Percentiles rank a stretch among this genome's conserved stretches.
Evolutionary conservation across 345 rosid genomes (phyloP).

Genomic region (Euclidium syriacum): DNA sequence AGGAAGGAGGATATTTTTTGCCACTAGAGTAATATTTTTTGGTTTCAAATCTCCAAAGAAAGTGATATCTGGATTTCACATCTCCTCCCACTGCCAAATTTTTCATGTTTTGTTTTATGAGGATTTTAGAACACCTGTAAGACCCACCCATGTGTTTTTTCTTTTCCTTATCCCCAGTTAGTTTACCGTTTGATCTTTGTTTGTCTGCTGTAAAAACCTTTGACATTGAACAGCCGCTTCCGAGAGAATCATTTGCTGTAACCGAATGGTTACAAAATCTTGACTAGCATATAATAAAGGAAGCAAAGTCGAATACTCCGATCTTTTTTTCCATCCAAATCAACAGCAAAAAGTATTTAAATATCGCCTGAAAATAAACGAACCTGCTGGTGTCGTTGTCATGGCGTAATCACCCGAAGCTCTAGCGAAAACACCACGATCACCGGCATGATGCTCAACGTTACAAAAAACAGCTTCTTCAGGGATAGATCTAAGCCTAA

Average conservation of each 20-base stretch:
- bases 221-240: conserved; percentile 2
- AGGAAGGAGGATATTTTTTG: conserved; percentile 96
- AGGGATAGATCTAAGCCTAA: conserved; percentile 51
- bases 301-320: no score
- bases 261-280: no score
- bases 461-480: conserved; percentile 74
- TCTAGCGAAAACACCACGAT: conserved; percentile 59
- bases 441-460: conserved; percentile 72
- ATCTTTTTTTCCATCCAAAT: no score
- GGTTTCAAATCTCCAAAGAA: conserved; percentile 10
- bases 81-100: not conserved
- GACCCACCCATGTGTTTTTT: conserved; percentile 11
- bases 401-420: conserved; percentile 57
- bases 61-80: conserved; percentile 9
- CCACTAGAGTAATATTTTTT: conserved; percentile 38
- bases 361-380: not conserved
- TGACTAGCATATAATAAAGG: no score
- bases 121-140: conserved; percentile 13
- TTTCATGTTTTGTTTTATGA: conserved; percentile 13
- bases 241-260: no score
- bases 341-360: no score
- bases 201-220: conserved; percentile 1
- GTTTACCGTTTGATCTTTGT: conserved; percentile 7
- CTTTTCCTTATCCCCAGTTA: not conserved
- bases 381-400: conserved; percentile 65